Evolutionary conservation across 2,329 filamentous ascomycete species (phyloP).

Genomic region (Pyrenophora seminiperda): DNA sequence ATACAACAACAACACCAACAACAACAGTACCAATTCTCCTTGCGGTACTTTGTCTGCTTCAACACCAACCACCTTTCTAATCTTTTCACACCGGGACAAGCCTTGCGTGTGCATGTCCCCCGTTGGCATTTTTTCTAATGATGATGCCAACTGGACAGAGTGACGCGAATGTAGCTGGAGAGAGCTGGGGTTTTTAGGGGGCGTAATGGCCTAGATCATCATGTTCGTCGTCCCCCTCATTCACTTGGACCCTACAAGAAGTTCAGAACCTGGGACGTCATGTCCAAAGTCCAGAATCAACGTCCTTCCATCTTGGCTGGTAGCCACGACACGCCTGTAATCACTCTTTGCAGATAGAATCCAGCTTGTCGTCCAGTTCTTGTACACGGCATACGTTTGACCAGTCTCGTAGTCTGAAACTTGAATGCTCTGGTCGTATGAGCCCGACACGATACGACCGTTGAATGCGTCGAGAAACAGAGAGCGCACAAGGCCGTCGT

Average conservation of each 20-base stretch:
- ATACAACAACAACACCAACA: too few species aligned
- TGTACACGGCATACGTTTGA: slow-evolving; percentile 78
- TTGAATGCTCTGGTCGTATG: slow-evolving; percentile 94
- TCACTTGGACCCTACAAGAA: slow-evolving; percentile 45
- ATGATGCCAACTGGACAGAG: too few species aligned
- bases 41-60: not conserved
- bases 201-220: too few species aligned
- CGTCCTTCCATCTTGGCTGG: slow-evolving; percentile 90
- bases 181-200: too few species aligned
- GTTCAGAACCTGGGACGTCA: slow-evolving; percentile 58
- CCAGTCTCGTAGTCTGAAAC: slow-evolving; percentile 88
- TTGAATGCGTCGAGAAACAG: slow-evolving; percentile 89
- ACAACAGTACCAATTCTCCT: too few species aligned
- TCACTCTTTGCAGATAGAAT: slow-evolving; percentile 95
- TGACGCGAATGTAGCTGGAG: too few species aligned
- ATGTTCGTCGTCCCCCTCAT: not conserved
- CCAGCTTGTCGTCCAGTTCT: slow-evolving; percentile 97
- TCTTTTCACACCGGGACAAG: too few species aligned
- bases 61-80: too few species aligned
- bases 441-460: slow-evolving; percentile 84
- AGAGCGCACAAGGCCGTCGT: slow-evolving; percentile 84
- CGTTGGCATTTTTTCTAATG: too few species aligned
- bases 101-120: too few species aligned
- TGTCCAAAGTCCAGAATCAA: slow-evolving; percentile 91
- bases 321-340: slow-evolving; percentile 91